Conservation (phyloP, 163 green algal species). For the Trebouxiophyceae sp. region DNA sequence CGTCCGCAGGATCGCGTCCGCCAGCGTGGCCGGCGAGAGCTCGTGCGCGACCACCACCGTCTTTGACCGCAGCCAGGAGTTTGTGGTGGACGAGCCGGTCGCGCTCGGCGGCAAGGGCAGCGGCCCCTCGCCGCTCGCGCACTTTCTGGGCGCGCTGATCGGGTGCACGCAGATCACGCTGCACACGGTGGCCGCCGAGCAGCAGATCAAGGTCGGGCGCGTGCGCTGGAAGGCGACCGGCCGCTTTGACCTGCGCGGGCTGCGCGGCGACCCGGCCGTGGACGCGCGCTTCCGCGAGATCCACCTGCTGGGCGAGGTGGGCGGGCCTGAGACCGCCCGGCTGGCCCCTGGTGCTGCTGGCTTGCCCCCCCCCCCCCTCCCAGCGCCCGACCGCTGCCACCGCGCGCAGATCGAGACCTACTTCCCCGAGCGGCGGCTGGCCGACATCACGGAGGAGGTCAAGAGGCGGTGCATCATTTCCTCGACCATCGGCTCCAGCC, state of each 20-base stretch:
- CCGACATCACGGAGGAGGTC: not conserved
- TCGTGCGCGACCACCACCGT: not conserved
- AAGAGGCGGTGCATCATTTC: not conserved
- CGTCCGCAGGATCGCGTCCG: not conserved
- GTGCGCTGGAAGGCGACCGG: not conserved
- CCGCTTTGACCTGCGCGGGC: not conserved
- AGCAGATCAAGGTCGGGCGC: not conserved
- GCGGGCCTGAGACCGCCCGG: no score
- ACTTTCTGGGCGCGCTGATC: slow-evolving; percentile 9
- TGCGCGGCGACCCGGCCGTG: not conserved
- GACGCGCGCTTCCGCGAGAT: not conserved
- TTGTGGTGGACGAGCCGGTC: not conserved
- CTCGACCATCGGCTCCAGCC: not conserved
- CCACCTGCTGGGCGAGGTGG: not conserved
- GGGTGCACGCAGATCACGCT: slow-evolving; percentile 6
- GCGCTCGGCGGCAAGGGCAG: not conserved
- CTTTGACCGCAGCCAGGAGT: not conserved
- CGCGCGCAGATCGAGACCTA: not conserved
- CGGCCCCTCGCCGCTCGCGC: slow-evolving; percentile 7
- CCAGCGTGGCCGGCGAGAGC: not conserved
- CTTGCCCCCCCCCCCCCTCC: no score
- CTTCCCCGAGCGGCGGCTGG: not conserved
- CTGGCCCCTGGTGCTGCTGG: no score
- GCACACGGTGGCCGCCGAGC: not conserved
- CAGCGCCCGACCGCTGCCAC: no score